Evolutionary conservation across 164 flowering plant genomes (phyloP).

Genomic region (Piper longum): DNA sequence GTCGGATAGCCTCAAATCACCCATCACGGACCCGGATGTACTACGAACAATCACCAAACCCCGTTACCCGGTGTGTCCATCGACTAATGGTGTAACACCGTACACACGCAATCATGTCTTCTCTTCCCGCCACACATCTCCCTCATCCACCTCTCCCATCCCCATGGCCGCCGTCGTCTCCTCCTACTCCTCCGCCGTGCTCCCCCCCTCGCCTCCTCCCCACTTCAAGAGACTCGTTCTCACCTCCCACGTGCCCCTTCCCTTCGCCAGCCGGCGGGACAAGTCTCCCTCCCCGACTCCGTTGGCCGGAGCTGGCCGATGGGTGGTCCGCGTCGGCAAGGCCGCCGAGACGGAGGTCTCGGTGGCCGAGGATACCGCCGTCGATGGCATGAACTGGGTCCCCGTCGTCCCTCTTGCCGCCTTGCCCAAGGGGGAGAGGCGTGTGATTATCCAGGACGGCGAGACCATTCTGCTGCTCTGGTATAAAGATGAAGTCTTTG

Average conservation of each 20-base stretch:
- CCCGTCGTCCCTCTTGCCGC: constrained; percentile 85
- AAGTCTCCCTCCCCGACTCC: neutral
- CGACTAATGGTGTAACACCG: too few species aligned
- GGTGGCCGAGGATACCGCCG: constrained; percentile 21
- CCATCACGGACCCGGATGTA: too few species aligned
- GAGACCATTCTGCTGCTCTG: constrained; percentile 73
- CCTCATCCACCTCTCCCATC: neutral
- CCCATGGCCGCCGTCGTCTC: constrained; percentile 27
- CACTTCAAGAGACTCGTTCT: constrained; percentile 4
- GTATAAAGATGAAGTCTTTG: constrained; percentile 72
- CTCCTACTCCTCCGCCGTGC: constrained; percentile 9
- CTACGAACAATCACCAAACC: too few species aligned
- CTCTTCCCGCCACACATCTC: neutral
- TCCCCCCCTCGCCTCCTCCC: constrained; percentile 10
- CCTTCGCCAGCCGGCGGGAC: constrained; percentile 3
- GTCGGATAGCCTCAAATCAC: too few species aligned
- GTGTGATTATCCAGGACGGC: constrained; percentile 74
- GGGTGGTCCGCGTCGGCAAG: constrained; percentile 33
- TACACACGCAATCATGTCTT: neutral
- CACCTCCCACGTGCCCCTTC: constrained; percentile 4
- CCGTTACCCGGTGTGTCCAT: too few species aligned
- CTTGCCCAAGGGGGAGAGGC: constrained; percentile 81
- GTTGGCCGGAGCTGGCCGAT: neutral
- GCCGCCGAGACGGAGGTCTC: constrained; percentile 69
- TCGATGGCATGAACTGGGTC: constrained; percentile 48